phyloP scores from a whole-genome alignment of 1,139 yeast genomes.

The Spencermartinsiella ligniputridi region DNA sequence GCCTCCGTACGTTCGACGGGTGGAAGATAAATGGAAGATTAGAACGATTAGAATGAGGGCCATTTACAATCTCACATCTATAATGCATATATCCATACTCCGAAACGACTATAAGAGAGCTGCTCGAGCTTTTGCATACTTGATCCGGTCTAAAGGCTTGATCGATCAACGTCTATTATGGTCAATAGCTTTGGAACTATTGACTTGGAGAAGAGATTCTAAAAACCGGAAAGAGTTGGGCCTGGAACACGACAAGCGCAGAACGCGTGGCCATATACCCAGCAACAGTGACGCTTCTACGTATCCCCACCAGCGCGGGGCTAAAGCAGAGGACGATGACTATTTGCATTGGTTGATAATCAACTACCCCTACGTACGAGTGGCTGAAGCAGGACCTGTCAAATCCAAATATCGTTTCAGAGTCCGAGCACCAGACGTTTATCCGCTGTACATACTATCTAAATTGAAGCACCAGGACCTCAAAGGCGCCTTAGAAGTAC shows the following conservation, averaged over 20 bases:
- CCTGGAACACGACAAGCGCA: slow-evolving; percentile 3
- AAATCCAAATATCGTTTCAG: slow-evolving; percentile 12
- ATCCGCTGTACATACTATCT: slow-evolving; percentile 20
- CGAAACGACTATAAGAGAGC: slow-evolving; percentile 41
- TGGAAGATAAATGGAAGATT: slow-evolving; percentile 11
- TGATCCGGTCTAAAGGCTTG: slow-evolving; percentile 38
- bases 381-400: slow-evolving; percentile 7
- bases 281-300: slow-evolving; percentile 19
- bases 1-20: background rate
- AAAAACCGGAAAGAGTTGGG: slow-evolving; percentile 12
- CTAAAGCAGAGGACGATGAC: slow-evolving; percentile 21
- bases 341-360: slow-evolving; percentile 29
- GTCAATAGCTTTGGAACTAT: slow-evolving; percentile 44
- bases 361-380: slow-evolving; percentile 17
- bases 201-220: slow-evolving; percentile 27
- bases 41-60: slow-evolving; percentile 23
- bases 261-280: slow-evolving; percentile 3
- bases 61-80: slow-evolving; percentile 17
- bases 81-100: slow-evolving; percentile 31
- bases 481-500: slow-evolving; percentile 22
- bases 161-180: slow-evolving; percentile 44
- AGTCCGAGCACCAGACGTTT: slow-evolving; percentile 18
- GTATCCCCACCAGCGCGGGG: slow-evolving; percentile 5
- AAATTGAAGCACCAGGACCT: slow-evolving; percentile 23
- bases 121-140: slow-evolving; percentile 39